Percentiles rank a stretch among this genome's conserved stretches.
phyloP scores from a whole-genome alignment of 1,284 basidiomycete species.

The Cutaneotrichosporon daszewskae region DNA sequence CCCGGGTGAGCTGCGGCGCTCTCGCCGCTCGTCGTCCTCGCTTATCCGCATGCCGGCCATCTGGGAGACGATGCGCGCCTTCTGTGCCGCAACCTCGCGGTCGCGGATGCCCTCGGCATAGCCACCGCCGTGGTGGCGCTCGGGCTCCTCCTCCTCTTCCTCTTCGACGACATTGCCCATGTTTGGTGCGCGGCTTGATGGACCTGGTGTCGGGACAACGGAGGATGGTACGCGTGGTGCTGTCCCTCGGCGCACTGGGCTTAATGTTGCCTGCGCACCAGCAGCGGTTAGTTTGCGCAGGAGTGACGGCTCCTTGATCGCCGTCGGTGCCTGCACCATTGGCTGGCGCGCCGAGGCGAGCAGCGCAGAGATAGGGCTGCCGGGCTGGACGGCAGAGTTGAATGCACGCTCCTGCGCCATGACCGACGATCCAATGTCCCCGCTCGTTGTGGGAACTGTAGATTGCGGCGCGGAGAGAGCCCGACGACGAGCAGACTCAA shows the following conservation, averaged over 20 bases:
- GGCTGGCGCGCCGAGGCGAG: constrained; percentile 81
- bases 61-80: constrained; percentile 80
- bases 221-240: constrained; percentile 5
- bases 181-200: constrained; percentile 52
- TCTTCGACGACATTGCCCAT: constrained; percentile 50
- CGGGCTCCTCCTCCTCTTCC: constrained; percentile 47
- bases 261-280: constrained; percentile 40
- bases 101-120: constrained; percentile 30
- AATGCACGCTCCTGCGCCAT: constrained; percentile 91
- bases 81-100: constrained; percentile 64
- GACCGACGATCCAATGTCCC: constrained; percentile 48
- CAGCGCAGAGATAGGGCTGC: constrained; percentile 86
- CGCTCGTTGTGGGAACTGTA: constrained; percentile 11
- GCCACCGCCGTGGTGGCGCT: constrained; percentile 11
- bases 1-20: background rate
- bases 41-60: constrained; percentile 56
- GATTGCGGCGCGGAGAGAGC: constrained; percentile 30
- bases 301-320: constrained; percentile 54
- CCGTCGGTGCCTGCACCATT: constrained; percentile 60
- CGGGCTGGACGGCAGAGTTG: constrained; percentile 89
- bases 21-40: constrained; percentile 3
- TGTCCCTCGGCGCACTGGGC: constrained; percentile 39
- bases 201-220: constrained; percentile 9
- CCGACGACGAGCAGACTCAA: constrained; percentile 48
- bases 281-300: constrained; percentile 53